Base-by-base conservation (phyloP, 306 rosid species). In the Fagus crenata region DNA sequence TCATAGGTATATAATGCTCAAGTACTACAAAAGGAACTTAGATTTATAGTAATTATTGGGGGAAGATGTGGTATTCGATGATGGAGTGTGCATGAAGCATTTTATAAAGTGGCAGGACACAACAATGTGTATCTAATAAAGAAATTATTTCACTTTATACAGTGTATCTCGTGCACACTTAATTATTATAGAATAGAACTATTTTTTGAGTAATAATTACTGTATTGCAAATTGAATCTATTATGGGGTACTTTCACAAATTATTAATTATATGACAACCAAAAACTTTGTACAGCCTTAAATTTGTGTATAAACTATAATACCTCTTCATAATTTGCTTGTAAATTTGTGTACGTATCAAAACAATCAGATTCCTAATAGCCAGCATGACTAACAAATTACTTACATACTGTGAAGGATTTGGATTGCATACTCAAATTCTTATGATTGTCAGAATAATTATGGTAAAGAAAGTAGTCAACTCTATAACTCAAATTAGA, bases 71-170 rank as follows among this genome's bases (percentile, higher is more conserved):
- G 86, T 77, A 74, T 74, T 85, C 64, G 83, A 83, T 81, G 68
- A 64, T 81, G 85, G 85, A 84, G 87, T 87, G 88, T 85, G 90
- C 82, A 78, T 80, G 85, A 91, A 89, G 93, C 76, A 65, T 76
- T 53, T 53, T 64, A 60, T 77, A 80, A 78, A 79, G 86, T 77
- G 77, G 58, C 73, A 80, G 79, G 84, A 81, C 82, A 81, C 86
- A 74, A 84, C 79, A 76, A 82, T 81, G 72, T 78, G 78, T 71
- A 61, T 42, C 49, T 74, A 67, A 67, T 67, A 39, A 9, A 11
- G 49, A 53, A 35, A 69, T 75, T 31, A 85, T 76, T 59, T 75
- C 78, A 77, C 86, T 75, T 73, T 15, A 15, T 22, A 69, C 78
- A 70, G 79, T 81, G 87, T 80, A 71, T 77, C 81, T 82, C 86